phyloP scores from a whole-genome alignment of 148 eudicot genomes.

The Salicornia ramosissima region DNA sequence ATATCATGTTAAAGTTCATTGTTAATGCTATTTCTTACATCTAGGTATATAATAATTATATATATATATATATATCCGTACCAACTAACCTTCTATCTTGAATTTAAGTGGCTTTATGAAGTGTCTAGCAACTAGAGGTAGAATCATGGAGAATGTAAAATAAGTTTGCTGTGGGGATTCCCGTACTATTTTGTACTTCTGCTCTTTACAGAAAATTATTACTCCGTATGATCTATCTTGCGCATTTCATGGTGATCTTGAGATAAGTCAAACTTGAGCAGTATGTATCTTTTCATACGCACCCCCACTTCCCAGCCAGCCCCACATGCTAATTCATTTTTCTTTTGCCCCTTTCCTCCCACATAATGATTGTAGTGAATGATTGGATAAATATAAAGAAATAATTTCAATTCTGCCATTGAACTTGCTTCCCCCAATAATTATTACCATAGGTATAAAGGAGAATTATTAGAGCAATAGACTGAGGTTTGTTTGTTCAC shows the following conservation, averaged over 20 bases:
- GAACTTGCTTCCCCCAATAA: too few relatives aligned
- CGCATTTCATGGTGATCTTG: not conserved
- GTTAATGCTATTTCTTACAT: conserved; percentile 12
- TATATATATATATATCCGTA: conserved; percentile 1
- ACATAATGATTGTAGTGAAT: too few relatives aligned
- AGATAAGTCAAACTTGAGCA: not conserved
- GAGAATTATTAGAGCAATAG: too few relatives aligned
- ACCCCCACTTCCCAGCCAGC: too few relatives aligned
- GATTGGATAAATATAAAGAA: too few relatives aligned
- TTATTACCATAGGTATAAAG: too few relatives aligned
- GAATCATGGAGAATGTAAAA: not conserved
- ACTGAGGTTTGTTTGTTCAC: too few relatives aligned
- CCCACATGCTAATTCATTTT: too few relatives aligned
- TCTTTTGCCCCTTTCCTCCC: too few relatives aligned
- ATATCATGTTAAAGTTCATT: not conserved
- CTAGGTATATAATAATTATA: conserved; percentile 12
- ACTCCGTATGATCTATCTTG: not conserved
- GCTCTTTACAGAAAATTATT: not conserved
- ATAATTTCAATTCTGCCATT: too few relatives aligned
- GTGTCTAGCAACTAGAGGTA: not conserved
- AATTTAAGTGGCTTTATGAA: conserved; percentile 20
- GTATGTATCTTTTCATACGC: too few relatives aligned
- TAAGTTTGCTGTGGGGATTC: conserved; percentile 2
- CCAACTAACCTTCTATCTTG: conserved; percentile 12
- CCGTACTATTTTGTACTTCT: not conserved